Evolutionary conservation across 371 early-diverging fungal species (phyloP).

Genomic region (Batkoa obscura): DNA sequence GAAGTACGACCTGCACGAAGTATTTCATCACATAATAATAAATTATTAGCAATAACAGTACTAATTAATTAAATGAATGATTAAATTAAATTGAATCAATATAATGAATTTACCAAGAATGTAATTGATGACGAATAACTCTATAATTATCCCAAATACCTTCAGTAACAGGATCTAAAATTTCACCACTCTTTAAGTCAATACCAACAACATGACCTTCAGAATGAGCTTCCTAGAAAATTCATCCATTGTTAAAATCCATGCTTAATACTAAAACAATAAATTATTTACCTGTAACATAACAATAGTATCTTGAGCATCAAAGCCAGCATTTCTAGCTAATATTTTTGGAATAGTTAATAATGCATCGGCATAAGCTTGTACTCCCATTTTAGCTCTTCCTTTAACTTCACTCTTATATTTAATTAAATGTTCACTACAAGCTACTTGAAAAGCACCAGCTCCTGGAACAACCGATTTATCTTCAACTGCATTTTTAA

Average conservation of each 20-base stretch:
- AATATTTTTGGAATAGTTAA: conserved; percentile 92
- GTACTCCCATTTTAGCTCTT: conserved; percentile 86
- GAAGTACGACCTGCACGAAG: conserved; percentile 83
- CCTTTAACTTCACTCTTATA: conserved; percentile 85
- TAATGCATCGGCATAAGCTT: conserved; percentile 92
- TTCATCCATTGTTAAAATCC: neutral
- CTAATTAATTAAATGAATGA: conserved; percentile 12
- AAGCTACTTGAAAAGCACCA: conserved; percentile 87
- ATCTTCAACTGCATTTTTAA: conserved; percentile 95
- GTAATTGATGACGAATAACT: conserved; percentile 88
- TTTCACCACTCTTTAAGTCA: conserved; percentile 85
- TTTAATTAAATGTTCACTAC: conserved; percentile 57
- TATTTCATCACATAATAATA: conserved; percentile 99
- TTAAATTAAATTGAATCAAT: neutral
- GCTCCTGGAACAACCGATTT: conserved; percentile 86
- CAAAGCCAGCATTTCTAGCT: conserved; percentile 91
- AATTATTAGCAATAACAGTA: conserved; percentile 92
- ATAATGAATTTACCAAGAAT: conserved; percentile 45
- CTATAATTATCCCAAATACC: conserved; percentile 97
- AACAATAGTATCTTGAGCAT: conserved; percentile 92
- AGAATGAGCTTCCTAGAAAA: conserved; percentile 56
- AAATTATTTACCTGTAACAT: conserved; percentile 33
- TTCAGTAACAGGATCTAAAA: conserved; percentile 82
- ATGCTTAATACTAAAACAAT: neutral
- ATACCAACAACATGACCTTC: conserved; percentile 85